These are phyloP conservation scores for Sonneratia alba DNA, from an alignment of 345 rosid genomes.

Conservation along the genomic window DNA sequence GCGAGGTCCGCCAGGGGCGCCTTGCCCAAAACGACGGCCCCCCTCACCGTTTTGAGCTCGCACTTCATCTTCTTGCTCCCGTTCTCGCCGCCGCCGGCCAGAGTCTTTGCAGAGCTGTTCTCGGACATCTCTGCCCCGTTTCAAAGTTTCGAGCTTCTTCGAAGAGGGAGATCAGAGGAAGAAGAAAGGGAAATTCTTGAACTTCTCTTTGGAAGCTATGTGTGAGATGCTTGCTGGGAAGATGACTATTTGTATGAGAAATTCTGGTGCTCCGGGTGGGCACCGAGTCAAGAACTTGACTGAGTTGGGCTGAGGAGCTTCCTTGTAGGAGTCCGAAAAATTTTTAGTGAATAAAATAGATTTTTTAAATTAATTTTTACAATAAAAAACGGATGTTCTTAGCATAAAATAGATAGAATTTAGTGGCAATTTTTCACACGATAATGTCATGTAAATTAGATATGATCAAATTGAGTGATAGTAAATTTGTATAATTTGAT, in stretches of 20 bases:
- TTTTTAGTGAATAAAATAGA: background rate
- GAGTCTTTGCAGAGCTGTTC: background rate
- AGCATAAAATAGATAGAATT: too few relatives aligned
- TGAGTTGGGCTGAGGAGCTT: background rate
- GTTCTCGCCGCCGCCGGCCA: constrained; percentile 9
- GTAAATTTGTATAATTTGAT: too few relatives aligned
- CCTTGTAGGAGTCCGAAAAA: background rate
- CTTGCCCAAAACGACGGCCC: constrained; percentile 13
- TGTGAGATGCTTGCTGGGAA: background rate
- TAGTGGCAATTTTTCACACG: too few relatives aligned
- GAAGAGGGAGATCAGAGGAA: background rate
- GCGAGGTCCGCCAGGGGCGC: constrained; percentile 6
- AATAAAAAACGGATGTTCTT: too few relatives aligned
- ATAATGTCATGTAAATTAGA: too few relatives aligned
- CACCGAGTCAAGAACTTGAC: background rate
- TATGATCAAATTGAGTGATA: too few relatives aligned
- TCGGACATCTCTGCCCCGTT: background rate
- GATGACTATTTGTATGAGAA: background rate
- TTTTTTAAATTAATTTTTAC: too few relatives aligned
- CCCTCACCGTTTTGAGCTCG: constrained; percentile 6
- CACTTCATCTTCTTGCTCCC: constrained; percentile 19
- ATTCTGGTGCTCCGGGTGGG: background rate
- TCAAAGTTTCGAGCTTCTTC: background rate
- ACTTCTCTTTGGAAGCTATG: background rate
- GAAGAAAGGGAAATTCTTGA: background rate